These are phyloP conservation scores for Ceriops decandra DNA, from an alignment of 345 rosid species.

Conservation along the genomic window DNA sequence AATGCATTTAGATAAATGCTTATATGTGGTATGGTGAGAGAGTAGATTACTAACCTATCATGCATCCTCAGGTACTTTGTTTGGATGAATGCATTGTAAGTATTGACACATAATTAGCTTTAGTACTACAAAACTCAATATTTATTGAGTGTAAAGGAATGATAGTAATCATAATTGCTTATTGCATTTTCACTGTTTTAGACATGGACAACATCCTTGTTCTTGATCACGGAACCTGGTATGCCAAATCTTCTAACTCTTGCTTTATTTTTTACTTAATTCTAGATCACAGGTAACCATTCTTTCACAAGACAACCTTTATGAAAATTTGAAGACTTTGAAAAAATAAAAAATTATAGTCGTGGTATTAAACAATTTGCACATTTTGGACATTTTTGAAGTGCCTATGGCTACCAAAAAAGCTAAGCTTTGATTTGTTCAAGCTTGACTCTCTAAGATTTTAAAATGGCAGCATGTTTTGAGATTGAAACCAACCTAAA, in stretches of 20 bases:
- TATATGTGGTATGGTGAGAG: not conserved
- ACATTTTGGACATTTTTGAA: too few relatives aligned
- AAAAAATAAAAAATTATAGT: too few relatives aligned
- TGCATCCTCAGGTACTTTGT: constrained; percentile 61
- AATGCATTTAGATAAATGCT: not conserved
- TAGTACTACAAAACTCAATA: constrained; percentile 61
- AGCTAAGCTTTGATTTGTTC: too few relatives aligned
- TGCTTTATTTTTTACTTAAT: not conserved
- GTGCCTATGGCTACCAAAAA: not conserved
- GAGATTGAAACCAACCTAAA: too few relatives aligned
- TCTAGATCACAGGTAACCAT: not conserved
- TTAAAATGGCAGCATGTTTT: too few relatives aligned
- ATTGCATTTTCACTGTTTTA: constrained; percentile 79
- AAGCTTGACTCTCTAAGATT: too few relatives aligned
- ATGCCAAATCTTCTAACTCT: not conserved
- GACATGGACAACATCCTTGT: constrained; percentile 64
- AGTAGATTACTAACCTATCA: not conserved
- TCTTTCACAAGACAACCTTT: not conserved
- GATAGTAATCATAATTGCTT: constrained; percentile 86
- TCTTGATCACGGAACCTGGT: constrained; percentile 66
- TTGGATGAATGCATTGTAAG: constrained; percentile 93
- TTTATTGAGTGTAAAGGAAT: constrained; percentile 62
- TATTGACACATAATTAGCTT: constrained; percentile 68
- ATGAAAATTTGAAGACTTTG: not conserved
- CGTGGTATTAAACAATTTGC: too few relatives aligned